Evolutionary conservation across 345 rosid species (phyloP), one percentile per base, ranked within the genome.

Genomic region (Clarkia xantiana): DNA sequence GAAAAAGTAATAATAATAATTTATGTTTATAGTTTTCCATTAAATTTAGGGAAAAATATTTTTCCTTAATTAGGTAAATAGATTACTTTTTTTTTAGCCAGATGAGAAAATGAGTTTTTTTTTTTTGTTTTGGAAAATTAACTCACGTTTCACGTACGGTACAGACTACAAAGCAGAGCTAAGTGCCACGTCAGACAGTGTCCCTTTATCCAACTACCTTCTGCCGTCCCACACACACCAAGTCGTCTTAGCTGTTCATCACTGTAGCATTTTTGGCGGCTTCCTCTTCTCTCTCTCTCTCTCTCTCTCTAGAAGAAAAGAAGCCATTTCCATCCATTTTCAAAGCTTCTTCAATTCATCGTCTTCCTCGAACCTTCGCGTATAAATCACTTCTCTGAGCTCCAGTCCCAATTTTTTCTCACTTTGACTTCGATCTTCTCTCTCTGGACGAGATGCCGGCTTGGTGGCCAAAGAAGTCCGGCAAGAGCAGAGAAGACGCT

Each of bases 381-480:
- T 18, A 6, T 23, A 16, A 15, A 48, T 3, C 29, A 0, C 5
- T 42, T 5, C 0, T 0, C 9, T 11, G 14, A 15, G 12, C 0
- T 25, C 49, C 23, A 1, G 17, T 13, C n/a, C 46, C 23, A 12
- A 16, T 18, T 40, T 52, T 59, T 41, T 23, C 19, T 9, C 17
- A 13, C n/a, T 54, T 44, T 45, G 42, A 45, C 44, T 55, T 11
- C 38, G 47, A 14, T 34, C 57, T 14, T 39, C 57, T 18, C 45
- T 38, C 45, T 25, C 39, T 14, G 4, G 17, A 8, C 14, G 57
- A 52, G 60, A 83, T 84, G 94, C 94, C 85, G 54, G 76, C 71
- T 69, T 86, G 94, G 96, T 86, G 93, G 89, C 50, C 65, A 11
- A 83, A 49, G 58, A 91, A 71, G 54, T 71, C 77, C 0, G 55